These are phyloP conservation scores for Claviceps citrina DNA, from an alignment of 2,329 filamentous ascomycete genomes.

Conservation along the genomic window DNA sequence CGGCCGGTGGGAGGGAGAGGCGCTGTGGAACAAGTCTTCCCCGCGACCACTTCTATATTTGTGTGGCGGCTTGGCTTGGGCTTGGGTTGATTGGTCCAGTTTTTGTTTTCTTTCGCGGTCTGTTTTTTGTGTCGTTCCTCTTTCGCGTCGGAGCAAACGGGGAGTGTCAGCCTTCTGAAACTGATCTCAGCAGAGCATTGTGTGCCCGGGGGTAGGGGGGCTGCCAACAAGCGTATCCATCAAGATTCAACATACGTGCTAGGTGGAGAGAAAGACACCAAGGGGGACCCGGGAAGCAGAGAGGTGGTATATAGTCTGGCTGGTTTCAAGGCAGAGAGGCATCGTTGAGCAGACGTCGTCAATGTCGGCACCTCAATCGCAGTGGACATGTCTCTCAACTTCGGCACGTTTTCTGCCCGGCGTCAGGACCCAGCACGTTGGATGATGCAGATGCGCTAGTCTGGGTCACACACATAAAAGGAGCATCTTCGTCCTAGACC, in stretches of 20 bases:
- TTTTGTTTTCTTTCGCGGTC: neutral
- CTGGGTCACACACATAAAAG: conserved; percentile 5
- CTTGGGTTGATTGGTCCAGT: neutral
- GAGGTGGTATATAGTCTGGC: too few species aligned
- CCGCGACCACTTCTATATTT: neutral
- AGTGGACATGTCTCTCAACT: neutral
- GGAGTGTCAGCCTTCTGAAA: neutral
- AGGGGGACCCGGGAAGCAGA: too few species aligned
- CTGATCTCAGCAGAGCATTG: neutral
- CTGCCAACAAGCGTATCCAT: too few species aligned
- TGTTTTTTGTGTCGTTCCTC: too few species aligned
- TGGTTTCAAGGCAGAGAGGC: neutral
- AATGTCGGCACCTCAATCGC: neutral
- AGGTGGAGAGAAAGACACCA: too few species aligned
- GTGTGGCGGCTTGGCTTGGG: neutral
- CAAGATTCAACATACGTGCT: too few species aligned
- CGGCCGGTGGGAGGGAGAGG: too few species aligned
- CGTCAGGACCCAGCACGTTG: conserved; percentile 5
- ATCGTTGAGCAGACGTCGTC: neutral
- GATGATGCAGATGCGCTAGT: conserved; percentile 7
- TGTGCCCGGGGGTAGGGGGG: neutral
- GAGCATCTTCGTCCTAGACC: conserved; percentile 1
- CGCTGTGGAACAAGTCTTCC: too few species aligned
- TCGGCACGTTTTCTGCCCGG: conserved; percentile 5
- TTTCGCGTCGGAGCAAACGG: neutral